Base-by-base conservation (phyloP, 495 filamentous ascomycete species). In the Aspergillus affinis region DNA sequence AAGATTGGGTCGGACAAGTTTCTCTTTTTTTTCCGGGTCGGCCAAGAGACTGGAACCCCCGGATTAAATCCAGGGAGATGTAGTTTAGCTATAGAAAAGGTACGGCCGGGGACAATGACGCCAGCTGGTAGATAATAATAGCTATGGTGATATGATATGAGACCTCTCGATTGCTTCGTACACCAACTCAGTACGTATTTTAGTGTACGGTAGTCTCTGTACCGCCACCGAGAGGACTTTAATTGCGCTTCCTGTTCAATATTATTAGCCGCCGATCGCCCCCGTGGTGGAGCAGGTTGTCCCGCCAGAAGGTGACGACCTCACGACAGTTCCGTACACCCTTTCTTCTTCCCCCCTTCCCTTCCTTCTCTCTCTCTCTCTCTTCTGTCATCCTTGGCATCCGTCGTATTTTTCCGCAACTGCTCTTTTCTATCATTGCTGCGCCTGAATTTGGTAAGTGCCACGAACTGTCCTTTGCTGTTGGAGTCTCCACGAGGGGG, bases 221-320 rank as follows among this genome's bases (percentile, higher is more conserved):
- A 49, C 48, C 19, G 48, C 48, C 48, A 49, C n/a, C 44, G 44
- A 47, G 5, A 18, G 44, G 23, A 26, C 23, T 26, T 26, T 26
- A 26, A 26, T 26, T 26, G 23, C 36, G 36, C 9, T 48, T 60
- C 61, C 63, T 26, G 63, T 55, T 64, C 52, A 69, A 62, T 70
- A 64, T 65, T 68, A 63, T 72, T 72, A 77, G 67, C 70, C 70
- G 75, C 72, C 65, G 75, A 77, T 77, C 74, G 72, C 64, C 63
- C 46, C 70, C 70, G 70, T 74, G 75, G 73, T 74, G 72, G 72
- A 73, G 69, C 57, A 30, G 15, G 51, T 62, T 68, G 69, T 74
- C 72, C 72, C 72, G 68, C 72, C 70, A 66, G 66, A 68, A 66
- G 68, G 72, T 70, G 68, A 72, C 73, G 69, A 74, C 58, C 27